Conservation (phyloP, 75 land plant species). For the Pinus taeda region DNA sequence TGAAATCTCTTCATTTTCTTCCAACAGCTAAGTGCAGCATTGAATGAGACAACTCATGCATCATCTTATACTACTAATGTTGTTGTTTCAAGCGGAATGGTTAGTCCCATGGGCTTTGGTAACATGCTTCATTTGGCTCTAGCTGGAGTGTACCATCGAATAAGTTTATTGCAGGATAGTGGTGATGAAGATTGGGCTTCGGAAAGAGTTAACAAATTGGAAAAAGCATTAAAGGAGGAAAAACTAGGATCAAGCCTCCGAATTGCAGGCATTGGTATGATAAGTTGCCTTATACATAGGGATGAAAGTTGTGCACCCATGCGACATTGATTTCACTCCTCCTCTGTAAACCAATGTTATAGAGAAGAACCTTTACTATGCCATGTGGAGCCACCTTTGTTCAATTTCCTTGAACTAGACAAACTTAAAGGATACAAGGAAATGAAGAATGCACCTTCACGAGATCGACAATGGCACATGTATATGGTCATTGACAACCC, state of each 20-base stretch:
- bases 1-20: slow-evolving; percentile 79
- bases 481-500: slow-evolving; percentile 74
- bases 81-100: slow-evolving; percentile 15
- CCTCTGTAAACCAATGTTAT: slow-evolving; percentile 60
- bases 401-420: slow-evolving; percentile 91
- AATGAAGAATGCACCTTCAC: slow-evolving; percentile 77
- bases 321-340: slow-evolving; percentile 96
- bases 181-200: slow-evolving; percentile 99
- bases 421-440: slow-evolving; percentile 80
- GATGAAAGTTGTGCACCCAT: slow-evolving; percentile 98
- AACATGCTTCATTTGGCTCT: slow-evolving; percentile 94
- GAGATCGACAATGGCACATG: slow-evolving; percentile 98
- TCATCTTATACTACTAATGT: slow-evolving; percentile 17
- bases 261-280: slow-evolving; percentile 69
- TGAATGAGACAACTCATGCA: slow-evolving; percentile 56
- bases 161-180: slow-evolving; percentile 96
- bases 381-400: slow-evolving; percentile 94
- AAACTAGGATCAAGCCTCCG: slow-evolving; percentile 55
- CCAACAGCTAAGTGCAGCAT: slow-evolving; percentile 70
- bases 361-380: slow-evolving; percentile 92
- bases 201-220: slow-evolving; percentile 90
- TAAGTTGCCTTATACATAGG: slow-evolving; percentile 96
- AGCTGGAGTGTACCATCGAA: slow-evolving; percentile 89
- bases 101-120: slow-evolving; percentile 43
- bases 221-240: slow-evolving; percentile 75